phyloP scores from a whole-genome alignment of 2,329 filamentous ascomycete genomes.

The Onygenales sp. region DNA sequence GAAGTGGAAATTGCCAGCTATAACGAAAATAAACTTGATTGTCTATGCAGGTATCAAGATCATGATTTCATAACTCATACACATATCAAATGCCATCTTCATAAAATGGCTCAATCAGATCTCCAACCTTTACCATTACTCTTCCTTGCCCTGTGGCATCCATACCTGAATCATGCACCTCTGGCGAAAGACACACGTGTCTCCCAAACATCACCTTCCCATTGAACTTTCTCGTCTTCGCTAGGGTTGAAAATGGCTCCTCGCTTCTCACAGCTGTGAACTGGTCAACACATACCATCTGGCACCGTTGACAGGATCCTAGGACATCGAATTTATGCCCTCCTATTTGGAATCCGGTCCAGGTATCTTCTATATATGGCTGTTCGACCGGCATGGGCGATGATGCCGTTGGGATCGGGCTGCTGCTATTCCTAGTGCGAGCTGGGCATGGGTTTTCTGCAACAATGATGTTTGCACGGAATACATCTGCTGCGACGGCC shows the following conservation, averaged over 20 bases:
- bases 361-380: slow-evolving; percentile 72
- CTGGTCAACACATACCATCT: slow-evolving; percentile 95
- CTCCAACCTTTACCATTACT: slow-evolving; percentile 30
- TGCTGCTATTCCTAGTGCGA: not conserved
- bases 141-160: not conserved
- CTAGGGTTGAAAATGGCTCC: slow-evolving; percentile 81
- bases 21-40: not conserved
- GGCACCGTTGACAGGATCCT: slow-evolving; percentile 77
- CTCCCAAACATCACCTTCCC: slow-evolving; percentile 86
- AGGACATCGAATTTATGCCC: slow-evolving; percentile 48
- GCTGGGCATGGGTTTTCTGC: slow-evolving; percentile 39
- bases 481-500: slow-evolving; percentile 61
- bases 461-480: slow-evolving; percentile 81
- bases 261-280: slow-evolving; percentile 64
- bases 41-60: not conserved
- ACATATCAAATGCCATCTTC: slow-evolving; percentile 2
- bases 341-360: slow-evolving; percentile 61
- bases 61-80: not conserved
- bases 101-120: slow-evolving; percentile 26
- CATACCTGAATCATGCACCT: slow-evolving; percentile 8
- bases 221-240: slow-evolving; percentile 73
- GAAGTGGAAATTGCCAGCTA: not conserved
- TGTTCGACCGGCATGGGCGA: slow-evolving; percentile 36
- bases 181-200: slow-evolving; percentile 47
- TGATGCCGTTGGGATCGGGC: slow-evolving; percentile 3